A percentile compares a stretch with the other conserved stretches of the same genome.
phyloP scores from a whole-genome alignment of 306 rosid species.

The Arachis hypogaea region DNA sequence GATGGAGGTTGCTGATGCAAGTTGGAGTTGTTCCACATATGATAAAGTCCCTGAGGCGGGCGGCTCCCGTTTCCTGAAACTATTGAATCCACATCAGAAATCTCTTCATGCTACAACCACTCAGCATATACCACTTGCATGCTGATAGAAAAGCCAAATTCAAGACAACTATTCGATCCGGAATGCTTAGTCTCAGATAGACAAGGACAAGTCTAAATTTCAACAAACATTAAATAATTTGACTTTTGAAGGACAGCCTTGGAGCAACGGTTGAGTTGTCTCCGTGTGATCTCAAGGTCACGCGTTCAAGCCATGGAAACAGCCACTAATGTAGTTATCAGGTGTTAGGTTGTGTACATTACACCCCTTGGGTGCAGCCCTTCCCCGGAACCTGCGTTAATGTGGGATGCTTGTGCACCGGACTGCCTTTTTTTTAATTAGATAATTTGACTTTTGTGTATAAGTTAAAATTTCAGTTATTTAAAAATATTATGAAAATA shows the following conservation, averaged over 20 bases:
- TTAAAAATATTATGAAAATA: neutral
- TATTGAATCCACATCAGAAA: slow-evolving; percentile 26
- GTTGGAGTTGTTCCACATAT: slow-evolving; percentile 64
- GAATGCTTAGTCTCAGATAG: slow-evolving; percentile 24
- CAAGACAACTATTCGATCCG: slow-evolving; percentile 22
- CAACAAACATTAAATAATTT: slow-evolving; percentile 1
- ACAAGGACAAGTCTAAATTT: slow-evolving; percentile 29
- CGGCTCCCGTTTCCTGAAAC: slow-evolving; percentile 58
- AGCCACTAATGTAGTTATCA: no score
- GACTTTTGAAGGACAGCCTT: neutral
- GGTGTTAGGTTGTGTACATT: no score
- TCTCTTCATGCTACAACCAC: slow-evolving; percentile 22
- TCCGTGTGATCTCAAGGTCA: no score
- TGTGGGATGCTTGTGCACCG: no score
- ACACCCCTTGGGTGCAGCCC: no score
- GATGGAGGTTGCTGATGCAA: slow-evolving; percentile 71
- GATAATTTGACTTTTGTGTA: neutral
- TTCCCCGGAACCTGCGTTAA: no score
- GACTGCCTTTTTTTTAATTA: no score
- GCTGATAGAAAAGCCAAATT: slow-evolving; percentile 23
- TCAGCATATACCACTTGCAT: slow-evolving; percentile 35
- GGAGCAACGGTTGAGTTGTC: no score
- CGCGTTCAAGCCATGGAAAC: no score
- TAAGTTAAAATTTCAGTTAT: slow-evolving; percentile 3
- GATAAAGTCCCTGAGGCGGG: slow-evolving; percentile 65